These are phyloP conservation scores for Epichloe hybrida DNA, from an alignment of 2,329 filamentous ascomycete genomes.

Conservation along the genomic window DNA sequence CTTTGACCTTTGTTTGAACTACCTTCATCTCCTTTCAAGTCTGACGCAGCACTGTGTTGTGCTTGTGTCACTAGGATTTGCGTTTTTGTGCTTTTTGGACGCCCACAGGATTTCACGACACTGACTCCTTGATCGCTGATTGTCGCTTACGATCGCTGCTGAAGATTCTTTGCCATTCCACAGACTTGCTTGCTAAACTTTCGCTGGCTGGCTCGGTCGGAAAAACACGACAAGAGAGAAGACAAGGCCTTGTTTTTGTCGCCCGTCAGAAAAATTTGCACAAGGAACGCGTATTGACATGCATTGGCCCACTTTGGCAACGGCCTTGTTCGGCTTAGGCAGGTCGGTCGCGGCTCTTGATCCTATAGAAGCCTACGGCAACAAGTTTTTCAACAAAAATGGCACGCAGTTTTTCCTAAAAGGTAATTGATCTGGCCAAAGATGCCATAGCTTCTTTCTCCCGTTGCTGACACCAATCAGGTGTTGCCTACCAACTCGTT, in stretches of 20 bases:
- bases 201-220: neutral
- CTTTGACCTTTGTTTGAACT: neutral
- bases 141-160: neutral
- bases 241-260: neutral
- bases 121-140: neutral
- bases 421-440: slow-evolving; percentile 33
- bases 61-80: neutral
- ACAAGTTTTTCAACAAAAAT: slow-evolving; percentile 75
- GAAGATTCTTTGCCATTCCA: neutral
- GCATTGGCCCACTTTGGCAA: slow-evolving; percentile 22
- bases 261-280: neutral
- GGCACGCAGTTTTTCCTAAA: slow-evolving; percentile 77
- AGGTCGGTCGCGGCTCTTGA: slow-evolving; percentile 27
- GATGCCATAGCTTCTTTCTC: neutral
- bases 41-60: neutral
- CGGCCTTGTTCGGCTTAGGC: slow-evolving; percentile 21
- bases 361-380: slow-evolving; percentile 46
- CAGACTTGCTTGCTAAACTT: neutral
- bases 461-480: slow-evolving; percentile 26
- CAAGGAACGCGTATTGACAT: slow-evolving; percentile 15
- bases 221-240: neutral
- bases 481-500: slow-evolving; percentile 56
- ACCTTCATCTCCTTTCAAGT: neutral
- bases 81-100: slow-evolving; percentile 3
- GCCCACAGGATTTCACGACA: neutral